These are phyloP conservation scores for slime mould (Dictyostelium discoideum) DNA, from an alignment of 78 protist genomes.

Conservation along the genomic window DNA sequence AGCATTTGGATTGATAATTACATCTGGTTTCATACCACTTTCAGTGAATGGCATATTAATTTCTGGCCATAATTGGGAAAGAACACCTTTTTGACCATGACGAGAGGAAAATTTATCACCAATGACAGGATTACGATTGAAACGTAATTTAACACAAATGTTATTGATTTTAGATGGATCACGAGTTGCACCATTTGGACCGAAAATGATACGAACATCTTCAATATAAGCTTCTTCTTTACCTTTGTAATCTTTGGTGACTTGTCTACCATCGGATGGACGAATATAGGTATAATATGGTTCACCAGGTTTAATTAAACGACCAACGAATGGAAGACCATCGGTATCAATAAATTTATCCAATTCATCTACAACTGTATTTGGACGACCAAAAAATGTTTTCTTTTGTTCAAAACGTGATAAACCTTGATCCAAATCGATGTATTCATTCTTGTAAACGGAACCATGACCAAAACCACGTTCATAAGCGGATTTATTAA, in stretches of 20 bases:
- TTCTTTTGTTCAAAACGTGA: constrained; percentile 27
- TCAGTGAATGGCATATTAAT: constrained; percentile 99
- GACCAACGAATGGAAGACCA: constrained; percentile 91
- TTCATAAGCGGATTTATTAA: constrained; percentile 96
- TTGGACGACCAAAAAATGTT: constrained; percentile 26
- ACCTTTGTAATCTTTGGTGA: constrained; percentile 41
- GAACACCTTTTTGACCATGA: constrained; percentile 96
- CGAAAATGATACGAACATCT: constrained; percentile 41
- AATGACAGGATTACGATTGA: constrained; percentile 88
- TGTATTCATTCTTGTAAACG: constrained; percentile 81
- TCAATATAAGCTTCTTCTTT: constrained; percentile 71
- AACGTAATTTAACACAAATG: constrained; percentile 49
- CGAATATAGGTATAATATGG: constrained; percentile 61
- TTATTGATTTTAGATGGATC: constrained; percentile 5
- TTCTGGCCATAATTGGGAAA: constrained; percentile 87
- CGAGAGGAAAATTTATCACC: constrained; percentile 99
- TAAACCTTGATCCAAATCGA: constrained; percentile 76
- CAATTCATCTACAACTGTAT: not conserved
- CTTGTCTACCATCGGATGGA: not conserved
- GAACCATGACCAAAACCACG: constrained; percentile 97
- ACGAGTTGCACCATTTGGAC: not conserved
- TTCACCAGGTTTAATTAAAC: constrained; percentile 45
- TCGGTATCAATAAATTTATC: constrained; percentile 66
- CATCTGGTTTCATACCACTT: constrained; percentile 96
- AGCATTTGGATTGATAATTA: constrained; percentile 99